phyloP scores from a whole-genome alignment of 2,329 filamentous ascomycete species.

The Claviceps citrina region DNA sequence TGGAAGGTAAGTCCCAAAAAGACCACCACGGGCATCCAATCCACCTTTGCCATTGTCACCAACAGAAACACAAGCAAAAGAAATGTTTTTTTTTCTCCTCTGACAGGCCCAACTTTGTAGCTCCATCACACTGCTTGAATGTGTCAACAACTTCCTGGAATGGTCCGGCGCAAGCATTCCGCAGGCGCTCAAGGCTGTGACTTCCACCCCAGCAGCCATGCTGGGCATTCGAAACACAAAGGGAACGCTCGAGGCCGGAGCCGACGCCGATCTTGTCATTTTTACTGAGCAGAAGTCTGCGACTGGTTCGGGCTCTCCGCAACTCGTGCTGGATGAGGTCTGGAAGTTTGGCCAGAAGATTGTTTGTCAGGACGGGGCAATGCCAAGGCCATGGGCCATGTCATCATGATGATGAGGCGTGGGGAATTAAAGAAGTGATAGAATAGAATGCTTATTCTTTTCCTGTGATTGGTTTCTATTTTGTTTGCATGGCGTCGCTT shows the following conservation, averaged over 20 bases:
- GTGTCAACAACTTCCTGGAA: slow-evolving; percentile 64
- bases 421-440: no score
- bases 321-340: slow-evolving; percentile 54
- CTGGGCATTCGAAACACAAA: slow-evolving; percentile 52
- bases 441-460: no score
- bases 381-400: neutral
- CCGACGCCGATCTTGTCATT: slow-evolving; percentile 55
- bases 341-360: slow-evolving; percentile 58
- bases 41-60: no score
- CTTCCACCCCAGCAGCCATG: slow-evolving; percentile 63
- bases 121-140: slow-evolving; percentile 62
- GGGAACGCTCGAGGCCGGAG: slow-evolving; percentile 46
- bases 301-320: slow-evolving; percentile 26
- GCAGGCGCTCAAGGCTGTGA: slow-evolving; percentile 56
- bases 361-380: no score
- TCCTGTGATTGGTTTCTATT: no score
- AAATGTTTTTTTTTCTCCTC: no score
- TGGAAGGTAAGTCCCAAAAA: slow-evolving; percentile 51
- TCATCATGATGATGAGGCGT: no score
- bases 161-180: slow-evolving; percentile 57
- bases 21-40: no score
- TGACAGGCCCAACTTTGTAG: slow-evolving; percentile 23
- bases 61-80: no score
- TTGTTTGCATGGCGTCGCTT: no score
- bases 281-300: slow-evolving; percentile 34